Evolutionary conservation across 257 asterid genomes (phyloP).

Genomic region (Handroanthus guayacan): DNA sequence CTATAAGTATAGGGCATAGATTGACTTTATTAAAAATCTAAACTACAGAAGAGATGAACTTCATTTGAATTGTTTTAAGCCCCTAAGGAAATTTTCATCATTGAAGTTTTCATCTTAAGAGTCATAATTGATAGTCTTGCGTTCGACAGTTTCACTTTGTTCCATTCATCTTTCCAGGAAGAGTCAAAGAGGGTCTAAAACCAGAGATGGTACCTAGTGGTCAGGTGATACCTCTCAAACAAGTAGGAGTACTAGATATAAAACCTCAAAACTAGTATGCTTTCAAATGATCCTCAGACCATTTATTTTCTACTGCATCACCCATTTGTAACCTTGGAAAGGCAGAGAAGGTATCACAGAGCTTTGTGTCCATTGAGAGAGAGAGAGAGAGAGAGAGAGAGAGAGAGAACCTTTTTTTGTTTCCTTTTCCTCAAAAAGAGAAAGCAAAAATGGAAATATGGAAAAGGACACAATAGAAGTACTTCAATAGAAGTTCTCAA

Average conservation of each 20-base stretch:
- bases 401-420: neutral
- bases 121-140: neutral
- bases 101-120: neutral
- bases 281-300: no score
- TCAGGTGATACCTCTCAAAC: no score
- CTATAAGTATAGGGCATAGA: neutral
- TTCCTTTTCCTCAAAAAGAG: neutral
- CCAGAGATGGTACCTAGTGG: no score
- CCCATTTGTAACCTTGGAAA: constrained; percentile 19
- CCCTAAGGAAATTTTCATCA: neutral
- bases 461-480: neutral
- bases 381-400: neutral
- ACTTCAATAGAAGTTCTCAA: constrained; percentile 16
- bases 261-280: no score
- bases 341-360: neutral
- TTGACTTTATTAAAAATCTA: neutral
- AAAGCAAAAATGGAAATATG: neutral
- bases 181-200: neutral
- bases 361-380: neutral
- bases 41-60: constrained; percentile 15
- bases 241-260: no score
- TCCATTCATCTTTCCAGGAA: constrained; percentile 13
- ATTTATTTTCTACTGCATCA: neutral
- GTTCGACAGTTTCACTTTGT: neutral
- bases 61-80: neutral